Percentiles rank a stretch among this genome's conserved stretches.
Evolutionary conservation across 2,329 filamentous ascomycete genomes (phyloP).

Genomic region (Biscogniauxia sp.): DNA sequence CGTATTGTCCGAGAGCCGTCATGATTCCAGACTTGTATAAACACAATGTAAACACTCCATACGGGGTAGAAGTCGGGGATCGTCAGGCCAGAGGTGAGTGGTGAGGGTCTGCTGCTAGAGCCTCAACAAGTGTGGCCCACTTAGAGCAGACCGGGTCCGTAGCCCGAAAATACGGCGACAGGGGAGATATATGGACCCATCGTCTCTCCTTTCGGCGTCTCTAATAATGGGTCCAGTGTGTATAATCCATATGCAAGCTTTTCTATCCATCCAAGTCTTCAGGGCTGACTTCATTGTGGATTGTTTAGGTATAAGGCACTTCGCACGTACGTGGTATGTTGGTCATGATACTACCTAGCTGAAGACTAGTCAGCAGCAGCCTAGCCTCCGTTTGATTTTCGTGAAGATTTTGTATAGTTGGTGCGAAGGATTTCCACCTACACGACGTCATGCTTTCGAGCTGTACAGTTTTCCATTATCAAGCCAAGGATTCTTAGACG

Average conservation of each 20-base stretch:
- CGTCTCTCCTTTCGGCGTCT: not conserved
- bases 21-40: not conserved
- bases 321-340: not conserved
- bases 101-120: not conserved
- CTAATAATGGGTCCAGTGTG: not conserved
- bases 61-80: not conserved
- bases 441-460: not conserved
- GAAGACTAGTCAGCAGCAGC: not conserved
- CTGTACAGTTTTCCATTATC: not conserved
- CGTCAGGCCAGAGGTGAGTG: not conserved
- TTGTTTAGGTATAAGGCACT: not conserved
- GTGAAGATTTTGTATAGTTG: not conserved
- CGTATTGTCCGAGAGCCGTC: not conserved
- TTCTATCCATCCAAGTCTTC: not conserved
- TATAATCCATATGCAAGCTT: not conserved
- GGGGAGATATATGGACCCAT: not conserved
- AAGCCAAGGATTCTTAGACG: not conserved
- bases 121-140: not conserved
- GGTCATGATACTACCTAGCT: not conserved
- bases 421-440: not conserved
- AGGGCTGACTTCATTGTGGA: not conserved
- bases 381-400: not conserved
- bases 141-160: not conserved
- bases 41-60: not conserved
- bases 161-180: not conserved